Conservation (phyloP, 2,329 filamentous ascomycete genomes). For the Scedosporium minutisporum region DNA sequence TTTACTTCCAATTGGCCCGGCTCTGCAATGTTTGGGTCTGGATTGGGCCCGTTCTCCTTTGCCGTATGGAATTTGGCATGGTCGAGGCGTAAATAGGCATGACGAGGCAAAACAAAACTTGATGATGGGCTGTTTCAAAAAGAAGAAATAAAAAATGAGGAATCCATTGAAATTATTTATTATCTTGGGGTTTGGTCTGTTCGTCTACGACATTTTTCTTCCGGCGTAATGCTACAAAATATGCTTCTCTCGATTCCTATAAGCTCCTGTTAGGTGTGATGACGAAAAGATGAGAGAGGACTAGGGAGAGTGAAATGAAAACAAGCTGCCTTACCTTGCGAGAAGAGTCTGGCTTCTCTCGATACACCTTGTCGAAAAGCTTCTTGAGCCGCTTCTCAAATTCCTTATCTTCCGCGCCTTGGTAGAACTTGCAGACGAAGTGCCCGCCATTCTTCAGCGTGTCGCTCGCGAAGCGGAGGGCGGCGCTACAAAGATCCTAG, state of each 20-base stretch:
- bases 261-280: background rate
- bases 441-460: conserved; percentile 74
- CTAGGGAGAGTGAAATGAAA: conserved; percentile 11
- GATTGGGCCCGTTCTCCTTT: conserved; percentile 5
- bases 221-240: conserved; percentile 69
- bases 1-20: background rate
- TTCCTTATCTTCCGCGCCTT: conserved; percentile 74
- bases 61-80: conserved; percentile 6
- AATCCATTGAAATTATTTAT: background rate
- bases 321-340: conserved; percentile 52
- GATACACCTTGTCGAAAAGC: conserved; percentile 69
- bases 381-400: conserved; percentile 66
- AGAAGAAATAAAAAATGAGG: conserved; percentile 2
- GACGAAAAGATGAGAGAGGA: background rate
- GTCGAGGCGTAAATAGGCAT: conserved; percentile 7
- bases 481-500: conserved; percentile 78
- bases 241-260: conserved; percentile 76
- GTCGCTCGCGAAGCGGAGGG: conserved; percentile 75
- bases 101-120: conserved; percentile 2
- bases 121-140: conserved; percentile 4
- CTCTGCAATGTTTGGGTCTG: background rate
- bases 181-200: background rate
- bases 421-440: conserved; percentile 97
- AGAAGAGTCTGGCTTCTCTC: conserved; percentile 88
- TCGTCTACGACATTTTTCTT: conserved; percentile 33